Evolutionary conservation across 2,329 filamentous ascomycete genomes (phyloP).

Genomic region (Botrytis byssoidea): DNA sequence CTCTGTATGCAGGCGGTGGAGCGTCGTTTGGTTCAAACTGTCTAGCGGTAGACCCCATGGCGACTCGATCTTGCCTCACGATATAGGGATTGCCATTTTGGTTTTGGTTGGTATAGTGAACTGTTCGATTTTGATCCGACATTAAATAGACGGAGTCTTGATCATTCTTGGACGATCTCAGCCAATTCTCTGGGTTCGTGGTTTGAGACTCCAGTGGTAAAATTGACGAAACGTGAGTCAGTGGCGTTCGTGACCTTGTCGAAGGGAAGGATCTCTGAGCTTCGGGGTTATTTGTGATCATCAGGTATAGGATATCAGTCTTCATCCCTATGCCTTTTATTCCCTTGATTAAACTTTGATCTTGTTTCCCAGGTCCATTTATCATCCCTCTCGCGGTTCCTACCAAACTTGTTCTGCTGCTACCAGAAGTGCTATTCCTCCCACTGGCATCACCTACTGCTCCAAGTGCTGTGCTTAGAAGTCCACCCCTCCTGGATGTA

Average conservation of each 20-base stretch:
- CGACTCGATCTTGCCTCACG: not conserved
- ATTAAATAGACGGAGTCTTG: not conserved
- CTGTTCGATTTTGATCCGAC: not conserved
- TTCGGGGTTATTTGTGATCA: constrained; percentile 16
- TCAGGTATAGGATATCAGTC: constrained; percentile 17
- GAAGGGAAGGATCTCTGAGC: not conserved
- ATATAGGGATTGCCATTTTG: not conserved
- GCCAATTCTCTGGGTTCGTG: too few relatives aligned
- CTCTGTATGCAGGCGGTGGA: not conserved
- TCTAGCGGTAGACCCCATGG: not conserved
- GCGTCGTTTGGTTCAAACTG: not conserved
- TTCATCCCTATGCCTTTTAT: constrained; percentile 15
- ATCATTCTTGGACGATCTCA: too few relatives aligned
- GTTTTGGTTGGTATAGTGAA: not conserved
- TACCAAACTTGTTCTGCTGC: not conserved
- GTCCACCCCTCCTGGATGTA: not conserved
- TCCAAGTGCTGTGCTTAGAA: not conserved
- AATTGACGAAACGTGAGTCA: not conserved
- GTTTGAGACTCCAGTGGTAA: not conserved
- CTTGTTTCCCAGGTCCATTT: constrained; percentile 8
- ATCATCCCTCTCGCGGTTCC: constrained; percentile 9
- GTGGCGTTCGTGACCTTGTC: not conserved
- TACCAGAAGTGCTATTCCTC: not conserved
- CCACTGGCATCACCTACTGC: not conserved
- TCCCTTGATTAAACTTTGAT: constrained; percentile 17